phyloP scores from a whole-genome alignment of 208 protist genomes.

The Polymyxa betae region DNA sequence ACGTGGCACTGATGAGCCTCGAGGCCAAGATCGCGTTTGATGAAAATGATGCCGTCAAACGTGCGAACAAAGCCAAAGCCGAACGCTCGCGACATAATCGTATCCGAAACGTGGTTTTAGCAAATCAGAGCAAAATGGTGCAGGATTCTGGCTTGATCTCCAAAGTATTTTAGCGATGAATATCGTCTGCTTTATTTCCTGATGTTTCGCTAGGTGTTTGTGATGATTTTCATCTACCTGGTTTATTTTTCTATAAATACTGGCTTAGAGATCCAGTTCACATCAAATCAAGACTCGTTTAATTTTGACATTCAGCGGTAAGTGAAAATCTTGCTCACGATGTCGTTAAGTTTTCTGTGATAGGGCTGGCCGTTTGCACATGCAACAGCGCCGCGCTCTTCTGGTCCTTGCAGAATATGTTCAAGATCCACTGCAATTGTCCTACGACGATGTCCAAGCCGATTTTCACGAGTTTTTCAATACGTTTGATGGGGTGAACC shows the following conservation, averaged over 20 bases:
- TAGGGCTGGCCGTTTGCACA: background rate
- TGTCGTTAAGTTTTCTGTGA: background rate
- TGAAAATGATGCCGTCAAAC: background rate
- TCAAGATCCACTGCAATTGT: background rate
- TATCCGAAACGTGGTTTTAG: background rate
- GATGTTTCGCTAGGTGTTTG: background rate
- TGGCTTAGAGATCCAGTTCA: no score
- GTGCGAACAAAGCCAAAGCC: background rate
- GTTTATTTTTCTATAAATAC: background rate
- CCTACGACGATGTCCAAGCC: background rate
- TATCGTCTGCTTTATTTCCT: no score
- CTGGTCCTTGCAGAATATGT: background rate
- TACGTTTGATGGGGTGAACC: no score
- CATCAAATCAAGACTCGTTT: no score
- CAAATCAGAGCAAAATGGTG: background rate
- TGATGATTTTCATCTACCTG: background rate
- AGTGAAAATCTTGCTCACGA: no score
- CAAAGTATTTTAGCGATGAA: no score
- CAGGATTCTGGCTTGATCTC: background rate
- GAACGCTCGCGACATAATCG: background rate
- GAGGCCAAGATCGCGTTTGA: background rate
- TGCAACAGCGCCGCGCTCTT: background rate
- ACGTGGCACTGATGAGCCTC: background rate
- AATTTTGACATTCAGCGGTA: no score
- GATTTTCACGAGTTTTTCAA: no score